Conservation (phyloP, 345 rosid species). For the Arabis hirsuta region DNA sequence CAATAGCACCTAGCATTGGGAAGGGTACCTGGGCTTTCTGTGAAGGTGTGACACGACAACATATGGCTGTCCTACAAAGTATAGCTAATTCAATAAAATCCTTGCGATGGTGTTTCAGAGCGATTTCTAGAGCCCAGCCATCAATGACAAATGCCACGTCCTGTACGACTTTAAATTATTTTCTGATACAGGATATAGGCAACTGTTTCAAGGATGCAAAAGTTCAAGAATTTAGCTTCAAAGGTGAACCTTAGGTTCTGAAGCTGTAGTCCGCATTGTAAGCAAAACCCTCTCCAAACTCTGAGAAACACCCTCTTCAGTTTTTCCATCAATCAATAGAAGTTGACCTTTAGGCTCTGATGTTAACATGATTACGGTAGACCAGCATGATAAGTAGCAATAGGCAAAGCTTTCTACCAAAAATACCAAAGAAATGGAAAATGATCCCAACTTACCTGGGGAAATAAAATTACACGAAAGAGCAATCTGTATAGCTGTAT, state of each 20-base stretch:
- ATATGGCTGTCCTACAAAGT: constrained; percentile 94
- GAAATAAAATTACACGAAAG: constrained; percentile 97
- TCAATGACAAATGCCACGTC: constrained; percentile 96
- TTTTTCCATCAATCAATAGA: constrained; percentile 90
- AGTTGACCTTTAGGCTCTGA: constrained; percentile 99
- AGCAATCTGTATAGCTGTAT: constrained; percentile 97
- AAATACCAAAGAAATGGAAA: constrained; percentile 16
- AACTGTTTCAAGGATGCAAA: constrained; percentile 23
- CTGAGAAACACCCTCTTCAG: constrained; percentile 80
- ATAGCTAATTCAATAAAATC: constrained; percentile 94
- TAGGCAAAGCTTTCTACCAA: constrained; percentile 7
- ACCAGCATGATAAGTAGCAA: constrained; percentile 30
- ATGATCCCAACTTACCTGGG: constrained; percentile 62
- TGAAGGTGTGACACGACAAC: constrained; percentile 98
- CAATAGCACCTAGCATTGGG: background rate
- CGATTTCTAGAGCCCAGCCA: constrained; percentile 99
- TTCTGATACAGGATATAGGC: background rate
- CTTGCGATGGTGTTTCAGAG: constrained; percentile 73
- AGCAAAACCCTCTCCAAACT: constrained; percentile 95
- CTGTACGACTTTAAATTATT: constrained; percentile 44
- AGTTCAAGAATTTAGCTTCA: constrained; percentile 26
- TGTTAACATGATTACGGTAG: constrained; percentile 22
- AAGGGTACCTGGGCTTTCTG: constrained; percentile 91
- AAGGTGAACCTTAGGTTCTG: constrained; percentile 84
- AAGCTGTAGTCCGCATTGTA: constrained; percentile 89